phyloP scores from a whole-genome alignment of 495 filamentous ascomycete species.

The Neurospora tetrasperma region DNA sequence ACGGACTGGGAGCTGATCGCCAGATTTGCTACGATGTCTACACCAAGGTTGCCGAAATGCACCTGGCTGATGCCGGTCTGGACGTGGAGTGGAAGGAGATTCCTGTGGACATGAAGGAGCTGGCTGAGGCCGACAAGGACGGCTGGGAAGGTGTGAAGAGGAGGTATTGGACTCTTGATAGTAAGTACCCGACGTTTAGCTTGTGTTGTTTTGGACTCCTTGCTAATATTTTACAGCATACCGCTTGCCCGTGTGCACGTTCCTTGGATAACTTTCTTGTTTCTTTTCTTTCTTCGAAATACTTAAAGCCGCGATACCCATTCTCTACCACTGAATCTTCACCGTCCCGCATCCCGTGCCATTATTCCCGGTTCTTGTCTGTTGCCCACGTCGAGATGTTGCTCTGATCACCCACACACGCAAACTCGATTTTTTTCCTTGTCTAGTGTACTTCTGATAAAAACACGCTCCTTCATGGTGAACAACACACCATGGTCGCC shows the following conservation, averaged over 20 bases:
- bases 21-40: constrained; percentile 94
- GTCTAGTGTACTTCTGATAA: neutral
- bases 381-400: neutral
- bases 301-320: neutral
- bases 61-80: constrained; percentile 81
- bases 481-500: neutral
- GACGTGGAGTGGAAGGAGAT: constrained; percentile 81
- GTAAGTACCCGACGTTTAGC: constrained; percentile 24
- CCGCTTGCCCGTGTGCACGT: constrained; percentile 44
- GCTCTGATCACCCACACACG: neutral
- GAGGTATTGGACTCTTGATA: constrained; percentile 77
- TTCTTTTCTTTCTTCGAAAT: neutral
- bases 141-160: constrained; percentile 82
- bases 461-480: too few relatives aligned
- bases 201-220: neutral
- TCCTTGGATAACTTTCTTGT: constrained; percentile 39
- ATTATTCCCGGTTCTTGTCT: neutral
- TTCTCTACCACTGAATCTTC: neutral
- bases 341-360: neutral
- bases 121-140: constrained; percentile 41
- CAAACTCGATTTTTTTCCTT: neutral
- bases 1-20: constrained; percentile 87
- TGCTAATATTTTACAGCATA: constrained; percentile 29
- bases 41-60: constrained; percentile 82
- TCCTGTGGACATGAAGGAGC: constrained; percentile 48